Conservation (phyloP, 371 early-diverging fungal genomes). For the Mucor mucedo region DNA sequence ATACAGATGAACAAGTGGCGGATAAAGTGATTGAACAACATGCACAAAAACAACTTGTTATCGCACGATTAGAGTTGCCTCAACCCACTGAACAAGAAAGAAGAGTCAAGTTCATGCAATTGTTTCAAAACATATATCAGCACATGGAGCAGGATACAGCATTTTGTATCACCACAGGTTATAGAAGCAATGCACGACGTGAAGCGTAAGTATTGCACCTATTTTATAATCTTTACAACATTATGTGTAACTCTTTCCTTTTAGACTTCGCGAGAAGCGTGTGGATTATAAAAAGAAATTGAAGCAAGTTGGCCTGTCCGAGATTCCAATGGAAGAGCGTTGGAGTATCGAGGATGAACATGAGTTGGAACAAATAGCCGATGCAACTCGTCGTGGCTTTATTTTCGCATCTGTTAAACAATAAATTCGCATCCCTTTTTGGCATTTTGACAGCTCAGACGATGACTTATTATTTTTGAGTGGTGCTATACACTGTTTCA, state of each 20-base stretch:
- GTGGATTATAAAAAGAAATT: slow-evolving; percentile 30
- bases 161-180: slow-evolving; percentile 32
- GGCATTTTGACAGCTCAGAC: no score
- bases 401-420: slow-evolving; percentile 28
- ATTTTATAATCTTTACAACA: neutral
- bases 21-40: slow-evolving; percentile 32
- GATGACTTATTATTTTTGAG: no score
- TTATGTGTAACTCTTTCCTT: neutral
- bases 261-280: slow-evolving; percentile 34
- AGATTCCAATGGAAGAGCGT: slow-evolving; percentile 36
- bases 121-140: slow-evolving; percentile 23
- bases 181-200: slow-evolving; percentile 27
- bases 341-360: slow-evolving; percentile 40
- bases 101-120: slow-evolving; percentile 4
- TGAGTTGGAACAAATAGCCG: slow-evolving; percentile 22
- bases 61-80: slow-evolving; percentile 27
- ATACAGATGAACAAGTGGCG: slow-evolving; percentile 20
- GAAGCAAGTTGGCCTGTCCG: slow-evolving; percentile 23
- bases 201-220: slow-evolving; percentile 23
- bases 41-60: slow-evolving; percentile 14
- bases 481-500: no score
- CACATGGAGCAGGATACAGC: slow-evolving; percentile 33
- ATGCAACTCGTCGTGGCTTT: slow-evolving; percentile 30
- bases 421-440: no score
- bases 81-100: slow-evolving; percentile 21